Percentiles rank a stretch among this genome's conserved stretches.
These are phyloP conservation scores for Poteriospumella lacustris DNA, from an alignment of 108 stramenopile genomes.

Conservation along the genomic window DNA sequence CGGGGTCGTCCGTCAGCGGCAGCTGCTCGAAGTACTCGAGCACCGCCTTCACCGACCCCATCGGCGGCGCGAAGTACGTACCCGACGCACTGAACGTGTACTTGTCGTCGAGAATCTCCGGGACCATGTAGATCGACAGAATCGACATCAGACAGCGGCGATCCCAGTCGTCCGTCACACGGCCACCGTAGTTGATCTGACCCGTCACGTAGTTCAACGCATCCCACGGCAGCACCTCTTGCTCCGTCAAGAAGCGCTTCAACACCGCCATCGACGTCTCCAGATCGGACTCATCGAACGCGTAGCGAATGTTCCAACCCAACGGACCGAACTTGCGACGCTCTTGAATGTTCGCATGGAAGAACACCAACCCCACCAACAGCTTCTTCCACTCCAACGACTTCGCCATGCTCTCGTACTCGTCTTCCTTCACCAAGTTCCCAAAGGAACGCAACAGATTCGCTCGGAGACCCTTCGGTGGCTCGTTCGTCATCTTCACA, in stretches of 20 bases:
- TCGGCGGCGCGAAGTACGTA: constrained; percentile 49
- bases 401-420: constrained; percentile 46
- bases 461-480: constrained; percentile 38
- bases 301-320: constrained; percentile 65
- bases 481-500: constrained; percentile 32
- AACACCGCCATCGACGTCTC: constrained; percentile 56
- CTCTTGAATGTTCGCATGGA: constrained; percentile 65
- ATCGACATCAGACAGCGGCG: constrained; percentile 57
- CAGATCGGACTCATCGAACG: constrained; percentile 62
- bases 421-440: constrained; percentile 53
- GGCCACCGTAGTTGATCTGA: constrained; percentile 67
- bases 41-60: constrained; percentile 32
- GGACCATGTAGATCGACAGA: constrained; percentile 48
- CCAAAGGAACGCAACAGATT: constrained; percentile 48
- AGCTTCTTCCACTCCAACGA: constrained; percentile 52
- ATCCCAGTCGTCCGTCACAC: constrained; percentile 68
- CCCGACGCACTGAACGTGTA: constrained; percentile 55
- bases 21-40: constrained; percentile 44
- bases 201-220: constrained; percentile 62
- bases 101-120: constrained; percentile 43
- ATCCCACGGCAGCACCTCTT: constrained; percentile 57
- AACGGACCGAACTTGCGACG: constrained; percentile 63
- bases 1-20: constrained; percentile 55
- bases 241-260: constrained; percentile 55
- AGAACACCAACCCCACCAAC: constrained; percentile 52